A percentile compares a stretch with the other conserved stretches of the same genome.
phyloP scores from a whole-genome alignment of 352 stramenopile species.

The Phytophthora fragariaefolia region DNA sequence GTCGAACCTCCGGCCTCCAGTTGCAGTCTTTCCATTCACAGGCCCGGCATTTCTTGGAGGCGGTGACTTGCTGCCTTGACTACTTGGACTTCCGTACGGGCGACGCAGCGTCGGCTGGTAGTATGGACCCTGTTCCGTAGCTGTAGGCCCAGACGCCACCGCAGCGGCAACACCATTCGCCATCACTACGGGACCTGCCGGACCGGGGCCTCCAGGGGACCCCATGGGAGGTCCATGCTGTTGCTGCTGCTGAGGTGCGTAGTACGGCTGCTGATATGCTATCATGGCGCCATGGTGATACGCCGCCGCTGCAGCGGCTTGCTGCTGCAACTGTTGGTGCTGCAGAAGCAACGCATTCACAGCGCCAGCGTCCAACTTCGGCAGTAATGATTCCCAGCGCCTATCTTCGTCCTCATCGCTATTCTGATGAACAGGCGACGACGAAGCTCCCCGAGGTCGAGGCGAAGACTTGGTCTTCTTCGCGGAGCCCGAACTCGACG shows the following conservation, averaged over 20 bases:
- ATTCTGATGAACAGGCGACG: conserved; percentile 14
- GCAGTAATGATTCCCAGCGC: conserved; percentile 47
- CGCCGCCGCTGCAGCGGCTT: conserved; percentile 33
- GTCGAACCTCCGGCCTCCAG: conserved; percentile 18
- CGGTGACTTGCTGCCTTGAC: conserved; percentile 36
- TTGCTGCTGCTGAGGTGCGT: conserved; percentile 28
- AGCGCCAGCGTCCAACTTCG: conserved; percentile 32
- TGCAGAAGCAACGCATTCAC: conserved; percentile 41
- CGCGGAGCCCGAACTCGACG: conserved; percentile 22
- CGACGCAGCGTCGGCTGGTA: conserved; percentile 21
- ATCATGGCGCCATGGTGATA: conserved; percentile 43
- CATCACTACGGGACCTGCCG: conserved; percentile 11
- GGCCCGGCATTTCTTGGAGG: conserved; percentile 13
- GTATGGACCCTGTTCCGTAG: conserved; percentile 18
- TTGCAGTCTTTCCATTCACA: conserved; percentile 23
- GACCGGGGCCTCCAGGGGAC: conserved; percentile 1
- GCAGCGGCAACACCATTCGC: conserved; percentile 23
- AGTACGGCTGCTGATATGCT: conserved; percentile 45
- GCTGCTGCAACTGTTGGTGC: conserved; percentile 44
- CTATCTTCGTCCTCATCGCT: conserved; percentile 42
- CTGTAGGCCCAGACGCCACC: neutral
- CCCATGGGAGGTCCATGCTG: conserved; percentile 18
- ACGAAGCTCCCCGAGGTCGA: conserved; percentile 22
- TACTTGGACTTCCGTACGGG: conserved; percentile 32
- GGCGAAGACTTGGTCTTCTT: conserved; percentile 33